Evolutionary conservation across 1,284 basidiomycete genomes (phyloP).

Genomic region (Kwoniella shivajii): DNA sequence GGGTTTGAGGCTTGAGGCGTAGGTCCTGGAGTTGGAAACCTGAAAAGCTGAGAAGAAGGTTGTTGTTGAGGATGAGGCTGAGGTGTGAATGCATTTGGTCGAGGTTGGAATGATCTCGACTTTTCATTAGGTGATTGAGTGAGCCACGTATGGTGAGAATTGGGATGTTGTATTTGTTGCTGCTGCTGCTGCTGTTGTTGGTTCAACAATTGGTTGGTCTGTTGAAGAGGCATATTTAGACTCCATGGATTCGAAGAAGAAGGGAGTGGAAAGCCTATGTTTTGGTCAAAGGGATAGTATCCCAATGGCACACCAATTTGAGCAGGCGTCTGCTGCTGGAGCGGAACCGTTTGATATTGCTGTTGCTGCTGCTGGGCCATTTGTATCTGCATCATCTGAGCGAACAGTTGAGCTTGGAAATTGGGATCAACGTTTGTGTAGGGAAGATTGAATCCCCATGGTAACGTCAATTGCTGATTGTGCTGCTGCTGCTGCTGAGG

Average conservation of each 20-base stretch:
- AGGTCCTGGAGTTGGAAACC: conserved; percentile 5
- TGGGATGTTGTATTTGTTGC: neutral
- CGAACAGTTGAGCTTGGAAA: neutral
- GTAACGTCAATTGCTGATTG: neutral
- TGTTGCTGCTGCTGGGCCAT: neutral
- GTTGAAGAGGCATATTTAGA: neutral
- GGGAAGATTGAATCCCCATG: neutral
- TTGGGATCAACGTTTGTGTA: neutral
- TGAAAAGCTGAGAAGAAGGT: neutral
- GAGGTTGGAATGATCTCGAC: neutral
- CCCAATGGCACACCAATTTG: neutral
- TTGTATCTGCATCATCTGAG: neutral
- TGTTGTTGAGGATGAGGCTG: neutral
- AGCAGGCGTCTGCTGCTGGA: neutral
- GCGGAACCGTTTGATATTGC: neutral
- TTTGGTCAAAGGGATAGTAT: neutral
- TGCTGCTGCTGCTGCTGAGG: neutral
- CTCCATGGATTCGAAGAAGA: neutral
- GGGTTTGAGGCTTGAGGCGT: neutral
- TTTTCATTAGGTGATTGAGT: too few relatives aligned
- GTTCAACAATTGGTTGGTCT: neutral
- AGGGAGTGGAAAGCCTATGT: neutral
- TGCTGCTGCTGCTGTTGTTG: neutral
- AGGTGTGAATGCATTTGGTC: neutral
- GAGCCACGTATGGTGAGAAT: too few relatives aligned